Conservation (phyloP, 805 yeast genomes). For the Barnettozyma sp. region DNA sequence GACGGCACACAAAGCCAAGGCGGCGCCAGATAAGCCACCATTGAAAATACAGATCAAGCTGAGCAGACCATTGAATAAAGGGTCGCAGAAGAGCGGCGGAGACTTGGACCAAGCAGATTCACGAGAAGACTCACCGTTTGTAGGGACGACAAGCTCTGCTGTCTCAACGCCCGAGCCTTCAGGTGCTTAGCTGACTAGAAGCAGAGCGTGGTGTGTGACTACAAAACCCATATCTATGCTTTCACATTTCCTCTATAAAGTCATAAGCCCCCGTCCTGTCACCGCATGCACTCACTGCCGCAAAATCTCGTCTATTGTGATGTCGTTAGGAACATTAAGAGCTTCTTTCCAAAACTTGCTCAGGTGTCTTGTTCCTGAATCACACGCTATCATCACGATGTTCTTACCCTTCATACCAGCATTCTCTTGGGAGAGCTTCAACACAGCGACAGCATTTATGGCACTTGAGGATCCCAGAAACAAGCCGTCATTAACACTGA, state of each 20-base stretch:
- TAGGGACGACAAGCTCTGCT: constrained; percentile 18
- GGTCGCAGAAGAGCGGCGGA: not conserved
- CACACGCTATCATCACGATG: constrained; percentile 85
- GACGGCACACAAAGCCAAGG: too few relatives aligned
- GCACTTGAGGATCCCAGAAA: constrained; percentile 94
- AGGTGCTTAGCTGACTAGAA: too few relatives aligned
- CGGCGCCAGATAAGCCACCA: too few relatives aligned
- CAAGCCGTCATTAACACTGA: constrained; percentile 79
- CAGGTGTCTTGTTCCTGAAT: constrained; percentile 83
- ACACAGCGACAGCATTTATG: constrained; percentile 87
- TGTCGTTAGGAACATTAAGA: constrained; percentile 25
- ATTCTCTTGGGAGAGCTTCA: constrained; percentile 44
- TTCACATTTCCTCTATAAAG: too few relatives aligned
- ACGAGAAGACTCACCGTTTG: constrained; percentile 20
- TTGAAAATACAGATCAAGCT: constrained; percentile 20
- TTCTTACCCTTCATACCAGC: constrained; percentile 46
- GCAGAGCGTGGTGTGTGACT: too few relatives aligned
- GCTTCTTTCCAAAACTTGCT: constrained; percentile 90
- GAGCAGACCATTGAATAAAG: constrained; percentile 13
- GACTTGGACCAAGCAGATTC: constrained; percentile 11
- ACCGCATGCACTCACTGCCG: too few relatives aligned
- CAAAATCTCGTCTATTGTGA: constrained; percentile 31
- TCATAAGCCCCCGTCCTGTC: too few relatives aligned
- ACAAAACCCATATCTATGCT: too few relatives aligned
- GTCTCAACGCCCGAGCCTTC: constrained; percentile 20